phyloP scores from a whole-genome alignment of 2,329 filamentous ascomycete genomes.

The Stagonosporopsis vannaccii region DNA sequence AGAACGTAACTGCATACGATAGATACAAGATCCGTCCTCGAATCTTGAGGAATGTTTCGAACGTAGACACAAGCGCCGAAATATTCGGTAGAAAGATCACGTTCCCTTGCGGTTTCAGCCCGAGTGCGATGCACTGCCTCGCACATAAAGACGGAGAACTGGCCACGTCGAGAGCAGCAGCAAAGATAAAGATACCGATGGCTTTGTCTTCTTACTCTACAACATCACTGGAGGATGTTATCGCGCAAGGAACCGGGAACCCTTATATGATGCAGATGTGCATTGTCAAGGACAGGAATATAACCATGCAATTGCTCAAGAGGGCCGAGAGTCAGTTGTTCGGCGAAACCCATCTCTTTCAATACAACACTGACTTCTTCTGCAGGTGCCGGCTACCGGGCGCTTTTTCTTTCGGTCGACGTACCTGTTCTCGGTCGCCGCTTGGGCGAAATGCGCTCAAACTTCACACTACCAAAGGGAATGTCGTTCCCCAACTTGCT shows the following conservation, averaged over 20 bases:
- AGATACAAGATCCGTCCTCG: conserved; percentile 41
- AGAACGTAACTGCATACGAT: conserved; percentile 44
- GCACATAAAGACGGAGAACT: conserved; percentile 70
- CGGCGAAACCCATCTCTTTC: not conserved
- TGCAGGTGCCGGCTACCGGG: conserved; percentile 53
- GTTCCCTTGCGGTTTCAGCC: conserved; percentile 53
- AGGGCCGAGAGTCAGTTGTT: conserved; percentile 53
- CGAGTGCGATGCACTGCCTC: conserved; percentile 70
- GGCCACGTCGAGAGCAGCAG: conserved; percentile 66
- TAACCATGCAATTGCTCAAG: conserved; percentile 52
- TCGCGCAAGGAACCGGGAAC: conserved; percentile 54
- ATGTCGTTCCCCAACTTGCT: conserved; percentile 56
- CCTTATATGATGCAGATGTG: conserved; percentile 62
- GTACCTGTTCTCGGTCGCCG: conserved; percentile 61
- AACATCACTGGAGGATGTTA: conserved; percentile 71
- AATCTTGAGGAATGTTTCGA: conserved; percentile 44
- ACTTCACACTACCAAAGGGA: conserved; percentile 57
- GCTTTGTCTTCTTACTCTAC: conserved; percentile 62
- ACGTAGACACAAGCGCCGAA: conserved; percentile 25
- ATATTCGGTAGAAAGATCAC: conserved; percentile 45
- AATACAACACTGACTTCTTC: not conserved
- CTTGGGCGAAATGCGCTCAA: conserved; percentile 62
- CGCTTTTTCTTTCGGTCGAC: conserved; percentile 64
- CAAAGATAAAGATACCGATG: conserved; percentile 67
- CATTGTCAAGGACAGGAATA: conserved; percentile 57